Percentiles rank a stretch among this genome's conserved stretches.
Evolutionary conservation across 768 basidiomycete genomes (phyloP).

Genomic region (Cystobasidium ongulense): DNA sequence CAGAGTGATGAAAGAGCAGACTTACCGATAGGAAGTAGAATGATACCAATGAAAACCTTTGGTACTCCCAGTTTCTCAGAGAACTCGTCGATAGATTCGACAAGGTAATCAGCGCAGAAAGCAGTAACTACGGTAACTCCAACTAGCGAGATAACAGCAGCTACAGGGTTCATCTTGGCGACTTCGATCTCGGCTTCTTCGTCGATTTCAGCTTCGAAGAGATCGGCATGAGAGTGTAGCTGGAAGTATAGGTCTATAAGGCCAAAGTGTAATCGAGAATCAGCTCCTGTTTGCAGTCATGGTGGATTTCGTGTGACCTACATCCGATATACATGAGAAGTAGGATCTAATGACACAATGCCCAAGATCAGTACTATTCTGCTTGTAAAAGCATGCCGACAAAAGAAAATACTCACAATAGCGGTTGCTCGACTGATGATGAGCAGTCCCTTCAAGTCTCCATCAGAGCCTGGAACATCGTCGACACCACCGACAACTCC

Average conservation of each 20-base stretch:
- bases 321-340: conserved; percentile 56
- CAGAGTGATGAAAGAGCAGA: neutral
- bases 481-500: conserved; percentile 50
- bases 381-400: too few relatives aligned
- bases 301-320: too few relatives aligned
- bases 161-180: conserved; percentile 61
- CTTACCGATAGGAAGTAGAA: conserved; percentile 14
- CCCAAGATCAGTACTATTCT: too few relatives aligned
- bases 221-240: conserved; percentile 62
- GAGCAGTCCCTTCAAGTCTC: conserved; percentile 48
- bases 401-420: conserved; percentile 49
- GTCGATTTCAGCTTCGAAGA: conserved; percentile 55
- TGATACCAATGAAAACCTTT: conserved; percentile 49
- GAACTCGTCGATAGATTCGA: conserved; percentile 85
- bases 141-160: conserved; percentile 60
- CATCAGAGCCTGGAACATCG: conserved; percentile 5
- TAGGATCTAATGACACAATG: conserved; percentile 46
- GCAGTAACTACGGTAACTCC: conserved; percentile 69
- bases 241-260: conserved; percentile 65
- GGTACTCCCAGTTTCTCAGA: conserved; percentile 71
- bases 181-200: conserved; percentile 49
- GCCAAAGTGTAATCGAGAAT: neutral
- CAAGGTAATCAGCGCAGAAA: conserved; percentile 82
- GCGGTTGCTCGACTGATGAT: conserved; percentile 74
- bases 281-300: too few relatives aligned